A percentile compares a stretch with the other conserved stretches of the same genome.
These are phyloP conservation scores for Aspergillus sclerotioniger DNA, from an alignment of 495 filamentous ascomycete genomes.

Conservation along the genomic window DNA sequence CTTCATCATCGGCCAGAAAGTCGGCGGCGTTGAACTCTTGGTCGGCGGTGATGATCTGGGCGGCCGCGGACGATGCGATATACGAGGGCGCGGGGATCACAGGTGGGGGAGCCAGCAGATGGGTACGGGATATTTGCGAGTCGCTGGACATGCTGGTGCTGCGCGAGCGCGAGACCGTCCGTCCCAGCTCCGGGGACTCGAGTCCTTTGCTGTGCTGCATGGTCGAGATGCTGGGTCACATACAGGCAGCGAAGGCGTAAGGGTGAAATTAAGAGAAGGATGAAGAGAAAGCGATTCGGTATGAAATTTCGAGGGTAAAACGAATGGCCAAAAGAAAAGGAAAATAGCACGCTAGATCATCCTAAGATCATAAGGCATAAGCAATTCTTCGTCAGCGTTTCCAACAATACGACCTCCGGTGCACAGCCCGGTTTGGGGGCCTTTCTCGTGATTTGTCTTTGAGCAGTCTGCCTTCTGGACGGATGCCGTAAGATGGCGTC, in stretches of 20 bases:
- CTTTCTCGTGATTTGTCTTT: constrained; percentile 3
- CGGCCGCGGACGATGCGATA: constrained; percentile 84
- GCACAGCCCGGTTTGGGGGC: constrained; percentile 15
- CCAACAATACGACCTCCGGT: neutral
- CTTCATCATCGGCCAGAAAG: constrained; percentile 63
- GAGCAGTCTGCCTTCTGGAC: neutral
- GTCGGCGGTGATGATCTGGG: constrained; percentile 86
- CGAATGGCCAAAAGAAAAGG: neutral
- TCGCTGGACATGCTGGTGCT: constrained; percentile 48
- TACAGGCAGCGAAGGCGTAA: neutral
- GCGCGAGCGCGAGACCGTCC: constrained; percentile 38
- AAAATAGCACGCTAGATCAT: constrained; percentile 6
- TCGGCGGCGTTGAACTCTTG: constrained; percentile 69
- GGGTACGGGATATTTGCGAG: constrained; percentile 39
- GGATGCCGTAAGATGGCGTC: constrained; percentile 6
- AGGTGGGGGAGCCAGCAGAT: constrained; percentile 61
- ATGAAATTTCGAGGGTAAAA: neutral
- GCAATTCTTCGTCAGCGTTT: constrained; percentile 12
- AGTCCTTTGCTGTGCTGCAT: constrained; percentile 39
- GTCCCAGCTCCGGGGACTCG: constrained; percentile 33
- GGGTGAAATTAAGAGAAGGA: neutral
- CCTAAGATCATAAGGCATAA: constrained; percentile 6
- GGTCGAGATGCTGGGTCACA: constrained; percentile 11
- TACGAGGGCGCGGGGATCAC: constrained; percentile 80
- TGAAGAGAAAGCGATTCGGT: neutral